phyloP scores from a whole-genome alignment of 306 rosid species.

The Dryas alaskensis region DNA sequence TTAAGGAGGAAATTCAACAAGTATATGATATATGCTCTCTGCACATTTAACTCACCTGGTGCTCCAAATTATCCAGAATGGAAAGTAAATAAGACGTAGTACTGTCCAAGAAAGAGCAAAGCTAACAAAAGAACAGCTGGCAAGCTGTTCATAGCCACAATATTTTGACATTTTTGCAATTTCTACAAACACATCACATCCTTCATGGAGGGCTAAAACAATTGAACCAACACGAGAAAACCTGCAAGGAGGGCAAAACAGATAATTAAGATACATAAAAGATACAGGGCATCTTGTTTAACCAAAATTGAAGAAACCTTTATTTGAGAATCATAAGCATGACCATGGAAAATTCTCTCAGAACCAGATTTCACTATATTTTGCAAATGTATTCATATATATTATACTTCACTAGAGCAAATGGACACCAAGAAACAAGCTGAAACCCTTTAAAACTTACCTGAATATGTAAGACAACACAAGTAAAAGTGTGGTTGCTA shows the following conservation, averaged over 20 bases:
- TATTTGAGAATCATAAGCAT: not conserved
- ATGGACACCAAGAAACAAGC: not conserved
- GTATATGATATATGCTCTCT: not conserved
- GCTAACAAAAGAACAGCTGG: slow-evolving; percentile 17
- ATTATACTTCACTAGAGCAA: not conserved
- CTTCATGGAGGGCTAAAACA: slow-evolving; percentile 41
- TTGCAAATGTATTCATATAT: not conserved
- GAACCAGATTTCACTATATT: too few relatives aligned
- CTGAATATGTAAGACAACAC: slow-evolving; percentile 23
- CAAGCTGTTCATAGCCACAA: slow-evolving; percentile 28
- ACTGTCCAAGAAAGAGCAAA: slow-evolving; percentile 36
- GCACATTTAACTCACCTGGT: slow-evolving; percentile 28
- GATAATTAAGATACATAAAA: not conserved
- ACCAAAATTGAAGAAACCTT: not conserved
- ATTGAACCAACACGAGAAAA: slow-evolving; percentile 36
- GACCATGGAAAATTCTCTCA: not conserved
- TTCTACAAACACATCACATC: slow-evolving; percentile 37
- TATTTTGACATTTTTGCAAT: slow-evolving; percentile 39
- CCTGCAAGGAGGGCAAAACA: slow-evolving; percentile 13
- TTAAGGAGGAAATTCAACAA: not conserved
- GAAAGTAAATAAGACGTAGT: slow-evolving; percentile 34
- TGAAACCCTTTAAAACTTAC: slow-evolving; percentile 5
- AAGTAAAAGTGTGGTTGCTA: slow-evolving; percentile 27
- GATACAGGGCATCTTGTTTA: not conserved
- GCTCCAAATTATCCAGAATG: slow-evolving; percentile 41